phyloP scores from a whole-genome alignment of 2,329 filamentous ascomycete genomes.

The Juglanconis sp. region DNA sequence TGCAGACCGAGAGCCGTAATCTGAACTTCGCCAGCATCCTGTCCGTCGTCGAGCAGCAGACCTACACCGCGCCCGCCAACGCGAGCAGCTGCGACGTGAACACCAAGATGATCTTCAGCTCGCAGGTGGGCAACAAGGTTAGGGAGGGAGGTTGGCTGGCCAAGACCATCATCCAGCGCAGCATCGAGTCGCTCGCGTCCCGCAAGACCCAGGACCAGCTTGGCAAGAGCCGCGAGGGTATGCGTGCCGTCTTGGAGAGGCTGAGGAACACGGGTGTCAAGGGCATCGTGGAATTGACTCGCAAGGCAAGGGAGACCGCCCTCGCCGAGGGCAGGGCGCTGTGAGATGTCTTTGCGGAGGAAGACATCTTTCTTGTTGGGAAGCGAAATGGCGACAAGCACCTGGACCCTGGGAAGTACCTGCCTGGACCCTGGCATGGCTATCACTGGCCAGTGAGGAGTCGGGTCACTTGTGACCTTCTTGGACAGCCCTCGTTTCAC shows the following conservation, averaged over 20 bases:
- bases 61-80: conserved; percentile 48
- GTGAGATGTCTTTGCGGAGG: not conserved
- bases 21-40: conserved; percentile 79
- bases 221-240: conserved; percentile 77
- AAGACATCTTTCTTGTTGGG: not conserved
- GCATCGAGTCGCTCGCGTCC: conserved; percentile 75
- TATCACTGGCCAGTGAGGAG: too few relatives aligned
- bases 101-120: conserved; percentile 72
- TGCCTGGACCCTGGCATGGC: too few relatives aligned
- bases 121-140: conserved; percentile 67
- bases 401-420: not conserved
- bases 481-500: too few relatives aligned
- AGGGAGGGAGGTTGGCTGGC: conserved; percentile 42
- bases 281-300: conserved; percentile 54
- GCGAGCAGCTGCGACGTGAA: conserved; percentile 60
- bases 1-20: conserved; percentile 78
- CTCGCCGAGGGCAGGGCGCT: conserved; percentile 6
- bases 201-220: conserved; percentile 75
- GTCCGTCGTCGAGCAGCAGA: conserved; percentile 73
- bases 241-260: conserved; percentile 76
- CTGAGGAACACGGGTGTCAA: conserved; percentile 57
- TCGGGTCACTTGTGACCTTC: too few relatives aligned
- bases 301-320: conserved; percentile 36
- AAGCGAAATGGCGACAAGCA: not conserved
- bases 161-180: conserved; percentile 62